Conservation (phyloP, 2,329 filamentous ascomycete genomes). For the Orbilia ellipsospora region DNA sequence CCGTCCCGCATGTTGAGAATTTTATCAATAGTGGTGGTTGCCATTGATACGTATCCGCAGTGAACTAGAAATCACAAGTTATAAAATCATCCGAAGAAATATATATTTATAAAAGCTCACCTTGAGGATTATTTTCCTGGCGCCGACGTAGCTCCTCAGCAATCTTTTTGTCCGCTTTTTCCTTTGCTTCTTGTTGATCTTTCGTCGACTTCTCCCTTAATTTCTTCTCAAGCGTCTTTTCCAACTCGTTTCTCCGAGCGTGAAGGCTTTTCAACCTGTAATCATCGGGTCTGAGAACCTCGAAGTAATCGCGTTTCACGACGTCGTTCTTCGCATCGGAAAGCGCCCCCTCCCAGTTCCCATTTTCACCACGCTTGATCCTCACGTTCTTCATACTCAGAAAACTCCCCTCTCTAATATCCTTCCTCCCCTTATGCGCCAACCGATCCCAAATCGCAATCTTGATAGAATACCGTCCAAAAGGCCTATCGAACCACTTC, state of each 20-base stretch:
- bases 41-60: constrained; percentile 34
- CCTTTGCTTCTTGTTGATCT: constrained; percentile 11
- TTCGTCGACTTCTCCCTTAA: constrained; percentile 10
- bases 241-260: constrained; percentile 26
- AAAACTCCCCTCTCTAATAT: constrained; percentile 28
- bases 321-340: constrained; percentile 8
- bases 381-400: constrained; percentile 25
- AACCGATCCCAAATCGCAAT: constrained; percentile 32
- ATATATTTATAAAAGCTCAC: neutral
- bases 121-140: constrained; percentile 37
- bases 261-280: constrained; percentile 17
- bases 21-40: constrained; percentile 31
- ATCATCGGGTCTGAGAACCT: constrained; percentile 15
- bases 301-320: constrained; percentile 11
- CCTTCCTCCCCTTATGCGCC: constrained; percentile 12
- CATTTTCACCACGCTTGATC: constrained; percentile 27
- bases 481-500: constrained; percentile 41
- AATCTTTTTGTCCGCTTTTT: constrained; percentile 17
- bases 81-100: neutral
- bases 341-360: constrained; percentile 25
- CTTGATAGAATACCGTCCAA: constrained; percentile 24
- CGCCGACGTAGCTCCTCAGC: constrained; percentile 33
- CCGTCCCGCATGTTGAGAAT: constrained; percentile 33
- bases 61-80: constrained; percentile 17
- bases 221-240: constrained; percentile 17